Evolutionary conservation across 768 basidiomycete species (phyloP).

Genomic region (Mycena epipterygia): DNA sequence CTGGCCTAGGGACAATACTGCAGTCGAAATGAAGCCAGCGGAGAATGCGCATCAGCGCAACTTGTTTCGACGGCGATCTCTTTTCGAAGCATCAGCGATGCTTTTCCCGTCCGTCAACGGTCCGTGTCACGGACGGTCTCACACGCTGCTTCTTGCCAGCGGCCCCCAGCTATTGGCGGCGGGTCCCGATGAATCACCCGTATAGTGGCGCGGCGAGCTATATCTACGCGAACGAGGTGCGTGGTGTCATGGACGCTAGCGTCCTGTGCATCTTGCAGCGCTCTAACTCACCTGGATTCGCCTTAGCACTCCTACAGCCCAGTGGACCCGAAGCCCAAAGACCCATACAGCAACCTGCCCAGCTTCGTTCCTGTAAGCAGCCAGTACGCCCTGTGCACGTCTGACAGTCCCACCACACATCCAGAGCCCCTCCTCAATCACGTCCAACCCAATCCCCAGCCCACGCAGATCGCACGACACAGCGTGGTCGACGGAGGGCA

Average conservation of each 20-base stretch:
- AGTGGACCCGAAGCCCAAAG: neutral
- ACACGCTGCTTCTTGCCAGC: neutral
- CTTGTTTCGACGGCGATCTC: neutral
- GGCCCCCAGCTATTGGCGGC: neutral
- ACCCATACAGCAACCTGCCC: slow-evolving; percentile 9
- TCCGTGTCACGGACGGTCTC: neutral
- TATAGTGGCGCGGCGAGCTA: slow-evolving; percentile 28
- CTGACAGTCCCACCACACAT: neutral
- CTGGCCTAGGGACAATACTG: no score
- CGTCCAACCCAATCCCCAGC: neutral
- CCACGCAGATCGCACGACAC: slow-evolving; percentile 27
- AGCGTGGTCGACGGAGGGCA: slow-evolving; percentile 26
- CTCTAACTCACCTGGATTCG: neutral
- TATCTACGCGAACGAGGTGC: slow-evolving; percentile 28
- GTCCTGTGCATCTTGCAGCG: neutral
- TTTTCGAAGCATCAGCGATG: neutral
- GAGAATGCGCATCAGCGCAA: neutral
- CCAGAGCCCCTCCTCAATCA: slow-evolving; percentile 12
- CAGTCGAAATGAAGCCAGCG: no score
- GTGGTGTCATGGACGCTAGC: neutral
- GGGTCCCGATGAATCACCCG: slow-evolving; percentile 11
- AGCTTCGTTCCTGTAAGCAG: slow-evolving; percentile 12
- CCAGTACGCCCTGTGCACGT: no score
- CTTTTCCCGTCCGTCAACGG: no score
- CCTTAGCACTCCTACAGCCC: slow-evolving; percentile 6